phyloP scores from a whole-genome alignment of 1,139 yeast species.

The Nadsonia commutata region DNA sequence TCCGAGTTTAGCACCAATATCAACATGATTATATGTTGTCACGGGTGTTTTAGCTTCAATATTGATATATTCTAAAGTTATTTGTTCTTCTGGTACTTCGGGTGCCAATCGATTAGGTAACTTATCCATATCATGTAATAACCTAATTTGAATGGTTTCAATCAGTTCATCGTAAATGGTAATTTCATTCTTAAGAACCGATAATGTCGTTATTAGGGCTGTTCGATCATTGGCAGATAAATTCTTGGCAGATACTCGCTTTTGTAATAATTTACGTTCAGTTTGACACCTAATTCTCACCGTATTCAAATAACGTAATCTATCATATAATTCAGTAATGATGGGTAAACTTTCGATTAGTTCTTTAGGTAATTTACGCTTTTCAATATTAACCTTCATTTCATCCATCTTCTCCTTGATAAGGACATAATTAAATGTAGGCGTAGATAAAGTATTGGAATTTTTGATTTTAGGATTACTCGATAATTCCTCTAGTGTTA shows the following conservation, averaged over 20 bases:
- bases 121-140: background rate
- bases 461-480: background rate
- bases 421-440: background rate
- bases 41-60: slow-evolving; percentile 11
- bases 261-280: background rate
- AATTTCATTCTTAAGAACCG: background rate
- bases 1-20: slow-evolving; percentile 44
- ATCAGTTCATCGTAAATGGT: background rate
- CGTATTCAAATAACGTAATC: background rate
- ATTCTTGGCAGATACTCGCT: background rate
- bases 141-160: background rate
- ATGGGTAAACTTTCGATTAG: background rate
- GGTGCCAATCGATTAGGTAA: slow-evolving; percentile 13
- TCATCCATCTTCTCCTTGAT: background rate
- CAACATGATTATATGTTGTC: slow-evolving; percentile 40
- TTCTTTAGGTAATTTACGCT: background rate
- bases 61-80: slow-evolving; percentile 15
- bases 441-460: background rate
- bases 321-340: background rate
- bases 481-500: background rate
- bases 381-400: background rate
- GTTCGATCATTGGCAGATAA: background rate
- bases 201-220: background rate
- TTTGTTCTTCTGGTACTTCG: slow-evolving; percentile 34
- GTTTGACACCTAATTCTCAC: background rate